Conservation (phyloP, 31 red algal species). For the Asparagopsis taxiformis region DNA sequence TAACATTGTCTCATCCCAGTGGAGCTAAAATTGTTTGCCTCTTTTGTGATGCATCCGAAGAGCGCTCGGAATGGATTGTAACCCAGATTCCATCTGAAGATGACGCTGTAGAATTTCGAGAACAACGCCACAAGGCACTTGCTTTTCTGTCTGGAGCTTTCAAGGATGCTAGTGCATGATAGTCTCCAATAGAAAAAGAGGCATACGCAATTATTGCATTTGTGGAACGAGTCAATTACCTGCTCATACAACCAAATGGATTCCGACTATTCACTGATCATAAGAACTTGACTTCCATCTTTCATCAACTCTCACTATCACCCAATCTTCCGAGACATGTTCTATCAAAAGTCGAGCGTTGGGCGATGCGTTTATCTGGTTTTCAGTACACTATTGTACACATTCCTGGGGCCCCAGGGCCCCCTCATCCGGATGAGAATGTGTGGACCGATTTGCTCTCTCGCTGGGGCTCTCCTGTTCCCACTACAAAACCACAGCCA, state of each 20-base stretch:
- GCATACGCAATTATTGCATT: not conserved
- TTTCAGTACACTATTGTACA: not conserved
- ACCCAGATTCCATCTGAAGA: not conserved
- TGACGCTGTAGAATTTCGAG: not conserved
- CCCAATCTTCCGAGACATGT: not conserved
- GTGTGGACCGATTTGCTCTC: conserved; percentile 7
- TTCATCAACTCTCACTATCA: not conserved
- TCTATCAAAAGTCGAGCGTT: not conserved
- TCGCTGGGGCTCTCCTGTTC: not conserved
- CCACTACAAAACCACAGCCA: no score
- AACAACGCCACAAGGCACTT: conserved; percentile 5
- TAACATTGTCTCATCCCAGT: not conserved
- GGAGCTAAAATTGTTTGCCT: not conserved
- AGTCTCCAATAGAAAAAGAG: conserved; percentile 1
- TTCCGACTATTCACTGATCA: conserved; percentile 9
- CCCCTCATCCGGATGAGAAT: no score
- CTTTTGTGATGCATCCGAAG: conserved; percentile 3
- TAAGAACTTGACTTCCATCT: conserved; percentile 9
- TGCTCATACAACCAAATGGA: not conserved
- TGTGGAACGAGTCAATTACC: not conserved
- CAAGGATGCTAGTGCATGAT: not conserved
- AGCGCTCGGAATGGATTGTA: not conserved
- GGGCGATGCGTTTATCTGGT: not conserved
- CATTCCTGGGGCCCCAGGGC: not conserved
- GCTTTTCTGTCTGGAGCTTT: conserved; percentile 4